Evolutionary conservation across 441 rosid species (phyloP).

Genomic region (Bocquillonia castaneifolia): DNA sequence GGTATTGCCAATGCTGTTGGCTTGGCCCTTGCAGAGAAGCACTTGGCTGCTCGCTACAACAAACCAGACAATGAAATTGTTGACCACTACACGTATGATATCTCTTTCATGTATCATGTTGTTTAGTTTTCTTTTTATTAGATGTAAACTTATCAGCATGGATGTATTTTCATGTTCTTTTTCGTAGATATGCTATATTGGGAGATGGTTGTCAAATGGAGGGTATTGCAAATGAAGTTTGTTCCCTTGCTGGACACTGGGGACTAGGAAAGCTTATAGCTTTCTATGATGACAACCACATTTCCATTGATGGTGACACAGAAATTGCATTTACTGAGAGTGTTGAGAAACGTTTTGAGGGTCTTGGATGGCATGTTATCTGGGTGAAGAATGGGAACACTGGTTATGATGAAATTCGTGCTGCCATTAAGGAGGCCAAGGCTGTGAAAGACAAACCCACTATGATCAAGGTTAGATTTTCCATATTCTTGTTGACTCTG

Average conservation of each 20-base stretch:
- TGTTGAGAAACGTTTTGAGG: constrained; percentile 77
- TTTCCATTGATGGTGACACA: constrained; percentile 89
- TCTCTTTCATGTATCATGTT: neutral
- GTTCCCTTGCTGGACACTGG: constrained; percentile 89
- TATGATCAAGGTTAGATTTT: constrained; percentile 63
- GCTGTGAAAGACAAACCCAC: constrained; percentile 86
- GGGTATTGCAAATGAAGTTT: constrained; percentile 76
- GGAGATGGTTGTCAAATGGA: constrained; percentile 99
- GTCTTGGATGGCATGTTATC: constrained; percentile 92
- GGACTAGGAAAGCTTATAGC: constrained; percentile 93
- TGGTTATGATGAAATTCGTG: constrained; percentile 89
- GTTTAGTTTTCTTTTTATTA: neutral
- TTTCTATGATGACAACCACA: constrained; percentile 90
- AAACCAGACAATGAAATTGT: constrained; percentile 84
- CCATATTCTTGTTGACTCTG: neutral
- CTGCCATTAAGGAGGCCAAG: constrained; percentile 92
- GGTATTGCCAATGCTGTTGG: constrained; percentile 98
- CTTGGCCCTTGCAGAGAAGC: constrained; percentile 94
- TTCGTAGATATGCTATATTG: constrained; percentile 47
- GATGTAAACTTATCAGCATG: constrained; percentile 1
- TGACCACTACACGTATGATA: constrained; percentile 83
- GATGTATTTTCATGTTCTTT: constrained; percentile 9
- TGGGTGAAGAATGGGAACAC: constrained; percentile 96
- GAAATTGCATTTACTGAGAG: constrained; percentile 84
- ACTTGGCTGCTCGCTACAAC: constrained; percentile 94